A percentile compares a stretch with the other conserved stretches of the same genome.
phyloP scores from a whole-genome alignment of 768 basidiomycete species.

The Lactarius hatsudake region DNA sequence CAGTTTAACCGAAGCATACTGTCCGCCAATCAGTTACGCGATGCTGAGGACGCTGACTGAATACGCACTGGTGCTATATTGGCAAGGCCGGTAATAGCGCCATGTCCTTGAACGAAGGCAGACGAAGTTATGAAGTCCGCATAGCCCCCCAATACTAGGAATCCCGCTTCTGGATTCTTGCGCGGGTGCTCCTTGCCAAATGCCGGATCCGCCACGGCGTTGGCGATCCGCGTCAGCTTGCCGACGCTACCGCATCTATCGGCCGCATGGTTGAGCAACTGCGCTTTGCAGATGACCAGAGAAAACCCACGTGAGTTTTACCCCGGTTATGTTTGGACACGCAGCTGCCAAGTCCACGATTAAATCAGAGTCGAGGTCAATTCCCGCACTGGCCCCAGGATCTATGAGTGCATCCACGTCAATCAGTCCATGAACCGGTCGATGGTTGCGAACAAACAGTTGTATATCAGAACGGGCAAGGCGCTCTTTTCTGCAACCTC shows the following conservation, averaged over 20 bases:
- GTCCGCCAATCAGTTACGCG: slow-evolving; percentile 9
- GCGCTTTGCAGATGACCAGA: not conserved
- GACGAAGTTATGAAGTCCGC: slow-evolving; percentile 80
- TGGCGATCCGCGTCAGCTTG: slow-evolving; percentile 82
- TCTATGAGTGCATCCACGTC: slow-evolving; percentile 44
- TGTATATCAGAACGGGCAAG: slow-evolving; percentile 86
- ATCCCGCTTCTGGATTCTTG: slow-evolving; percentile 61
- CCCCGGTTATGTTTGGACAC: slow-evolving; percentile 76
- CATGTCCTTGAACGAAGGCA: slow-evolving; percentile 69
- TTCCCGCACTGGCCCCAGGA: slow-evolving; percentile 84
- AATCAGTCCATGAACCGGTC: not conserved
- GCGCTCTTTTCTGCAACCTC: slow-evolving; percentile 79
- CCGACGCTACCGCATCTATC: slow-evolving; percentile 86
- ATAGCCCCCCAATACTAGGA: slow-evolving; percentile 85
- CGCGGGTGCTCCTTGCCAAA: slow-evolving; percentile 65
- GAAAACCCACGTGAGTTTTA: slow-evolving; percentile 78
- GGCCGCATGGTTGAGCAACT: slow-evolving; percentile 8
- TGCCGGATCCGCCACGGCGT: slow-evolving; percentile 52
- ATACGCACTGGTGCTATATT: slow-evolving; percentile 71
- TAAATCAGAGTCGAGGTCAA: slow-evolving; percentile 88
- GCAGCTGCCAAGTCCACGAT: slow-evolving; percentile 76
- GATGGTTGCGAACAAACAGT: slow-evolving; percentile 47
- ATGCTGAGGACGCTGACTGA: not conserved
- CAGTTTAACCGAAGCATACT: slow-evolving; percentile 60
- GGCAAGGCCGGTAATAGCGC: slow-evolving; percentile 87